phyloP scores from a whole-genome alignment of 2,329 filamentous ascomycete genomes.

The Scolecobasidium constrictum region DNA sequence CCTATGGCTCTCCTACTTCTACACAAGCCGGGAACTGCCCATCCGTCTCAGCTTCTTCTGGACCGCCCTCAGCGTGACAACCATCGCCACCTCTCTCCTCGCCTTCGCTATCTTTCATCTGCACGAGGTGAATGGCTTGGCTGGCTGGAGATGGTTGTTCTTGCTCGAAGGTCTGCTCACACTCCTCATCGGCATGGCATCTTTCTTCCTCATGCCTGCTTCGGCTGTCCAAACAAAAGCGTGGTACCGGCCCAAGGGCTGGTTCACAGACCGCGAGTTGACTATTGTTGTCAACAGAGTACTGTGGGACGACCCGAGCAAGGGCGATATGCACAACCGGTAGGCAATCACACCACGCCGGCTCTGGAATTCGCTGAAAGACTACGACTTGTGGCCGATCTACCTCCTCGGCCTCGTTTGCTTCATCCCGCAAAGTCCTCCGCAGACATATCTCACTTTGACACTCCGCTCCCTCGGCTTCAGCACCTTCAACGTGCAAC shows the following conservation, averaged over 20 bases:
- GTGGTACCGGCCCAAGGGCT: slow-evolving; percentile 22
- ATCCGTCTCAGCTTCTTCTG: slow-evolving; percentile 27
- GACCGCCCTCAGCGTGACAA: slow-evolving; percentile 22
- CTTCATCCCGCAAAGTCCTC: slow-evolving; percentile 15
- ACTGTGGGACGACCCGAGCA: slow-evolving; percentile 17
- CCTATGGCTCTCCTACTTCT: slow-evolving; percentile 29
- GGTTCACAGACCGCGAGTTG: slow-evolving; percentile 16
- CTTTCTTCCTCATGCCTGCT: slow-evolving; percentile 16
- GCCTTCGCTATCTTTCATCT: slow-evolving; percentile 25
- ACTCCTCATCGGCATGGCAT: slow-evolving; percentile 13
- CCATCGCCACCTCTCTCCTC: slow-evolving; percentile 23
- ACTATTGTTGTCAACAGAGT: slow-evolving; percentile 18
- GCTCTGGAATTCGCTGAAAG: slow-evolving; percentile 15
- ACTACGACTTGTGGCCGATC: slow-evolving; percentile 17
- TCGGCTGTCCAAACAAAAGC: slow-evolving; percentile 19
- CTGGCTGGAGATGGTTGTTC: slow-evolving; percentile 17
- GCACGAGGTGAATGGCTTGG: slow-evolving; percentile 14
- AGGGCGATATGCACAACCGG: slow-evolving; percentile 18
- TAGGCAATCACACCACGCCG: slow-evolving; percentile 16
- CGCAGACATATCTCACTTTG: slow-evolving; percentile 17
- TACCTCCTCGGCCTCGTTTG: slow-evolving; percentile 17
- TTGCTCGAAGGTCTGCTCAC: slow-evolving; percentile 14
- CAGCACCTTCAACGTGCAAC: slow-evolving; percentile 16
- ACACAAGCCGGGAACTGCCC: slow-evolving; percentile 22
- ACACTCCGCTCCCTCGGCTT: slow-evolving; percentile 15